Evolutionary conservation across 2,329 filamentous ascomycete species (phyloP), one percentile per base, ranked within the genome.

Genomic region (Penicillium sp.): DNA sequence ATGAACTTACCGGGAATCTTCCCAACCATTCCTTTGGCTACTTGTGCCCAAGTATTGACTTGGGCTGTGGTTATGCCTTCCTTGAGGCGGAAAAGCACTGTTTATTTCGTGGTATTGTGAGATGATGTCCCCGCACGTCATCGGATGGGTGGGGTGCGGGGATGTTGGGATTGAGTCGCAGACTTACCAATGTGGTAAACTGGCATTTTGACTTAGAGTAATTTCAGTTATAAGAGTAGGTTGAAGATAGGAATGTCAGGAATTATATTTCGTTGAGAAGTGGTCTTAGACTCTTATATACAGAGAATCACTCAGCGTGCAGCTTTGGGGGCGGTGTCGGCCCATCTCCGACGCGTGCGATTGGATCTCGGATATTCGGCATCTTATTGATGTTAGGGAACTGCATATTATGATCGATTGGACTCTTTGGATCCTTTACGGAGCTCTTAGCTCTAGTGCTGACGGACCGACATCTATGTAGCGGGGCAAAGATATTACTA

Each of bases 71-170:
- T 71, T 11, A 77, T 71, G 42, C 69, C 69, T 29, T 68, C 68
- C 61, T 79, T 79, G 42, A 79, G 71, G 61, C 73, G 73, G 70
- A 79, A 76, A 49, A 79, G 70, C 19, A 78, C 76, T 78, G 44
- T 43, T 9, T 3, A 24, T 29, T 45, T 24, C 21, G 49, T 63
- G 14, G 51, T 31, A 24, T 19, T 57, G 29, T 49, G 35, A 19
- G n/a, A 39, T 19, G n/a, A 39, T 39, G n/a, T 33, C 35, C 35
- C 50, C 49, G 46, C 50, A 54, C 22, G 42, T 54, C n/a, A 16
- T 49, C n/a, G 26, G 49, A 52, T 52, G 10, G 27, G 52, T 43
- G 48, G 26, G 3, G 35, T 31, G 26, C 35, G 14, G 19, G 27
- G 44, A 33, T 16, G 24, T 3, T 11, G 24, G 13, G 3, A 29